phyloP scores from a whole-genome alignment of 208 protist species.

The Acanthamoeba sp. region DNA sequence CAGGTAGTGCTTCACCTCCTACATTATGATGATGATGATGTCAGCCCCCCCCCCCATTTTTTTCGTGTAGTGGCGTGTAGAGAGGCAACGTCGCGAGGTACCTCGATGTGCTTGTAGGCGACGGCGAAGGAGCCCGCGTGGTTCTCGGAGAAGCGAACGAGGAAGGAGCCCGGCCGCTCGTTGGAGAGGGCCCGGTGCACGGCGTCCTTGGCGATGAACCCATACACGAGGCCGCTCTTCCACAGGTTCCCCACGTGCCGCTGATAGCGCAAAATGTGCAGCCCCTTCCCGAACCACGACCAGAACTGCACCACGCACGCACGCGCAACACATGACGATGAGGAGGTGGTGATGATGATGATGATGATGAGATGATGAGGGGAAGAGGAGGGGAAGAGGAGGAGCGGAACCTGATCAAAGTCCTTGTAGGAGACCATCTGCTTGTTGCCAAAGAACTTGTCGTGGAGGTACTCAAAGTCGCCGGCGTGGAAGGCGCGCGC shows the following conservation, averaged over 20 bases:
- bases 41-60: too few species aligned
- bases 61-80: too few species aligned
- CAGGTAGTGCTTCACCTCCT: constrained; percentile 48
- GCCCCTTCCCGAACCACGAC: constrained; percentile 27
- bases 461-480: constrained; percentile 62
- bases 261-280: constrained; percentile 28
- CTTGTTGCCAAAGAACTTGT: constrained; percentile 31
- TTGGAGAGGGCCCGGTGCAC: constrained; percentile 16
- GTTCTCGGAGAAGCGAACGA: constrained; percentile 42
- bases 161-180: constrained; percentile 33
- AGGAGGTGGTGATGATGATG: neutral
- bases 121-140: constrained; percentile 22
- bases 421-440: constrained; percentile 33
- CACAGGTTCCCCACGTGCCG: constrained; percentile 52
- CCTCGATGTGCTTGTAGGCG: neutral
- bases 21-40: neutral
- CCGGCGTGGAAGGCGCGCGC: neutral
- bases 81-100: neutral
- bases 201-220: constrained; percentile 35
- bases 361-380: neutral
- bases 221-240: constrained; percentile 56
- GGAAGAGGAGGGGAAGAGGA: neutral
- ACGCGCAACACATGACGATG: neutral
- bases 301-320: too few species aligned
- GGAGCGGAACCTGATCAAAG: neutral